Evolutionary conservation across 352 stramenopile species (phyloP).

Genomic region (Globisporangium recalcitrans): DNA sequence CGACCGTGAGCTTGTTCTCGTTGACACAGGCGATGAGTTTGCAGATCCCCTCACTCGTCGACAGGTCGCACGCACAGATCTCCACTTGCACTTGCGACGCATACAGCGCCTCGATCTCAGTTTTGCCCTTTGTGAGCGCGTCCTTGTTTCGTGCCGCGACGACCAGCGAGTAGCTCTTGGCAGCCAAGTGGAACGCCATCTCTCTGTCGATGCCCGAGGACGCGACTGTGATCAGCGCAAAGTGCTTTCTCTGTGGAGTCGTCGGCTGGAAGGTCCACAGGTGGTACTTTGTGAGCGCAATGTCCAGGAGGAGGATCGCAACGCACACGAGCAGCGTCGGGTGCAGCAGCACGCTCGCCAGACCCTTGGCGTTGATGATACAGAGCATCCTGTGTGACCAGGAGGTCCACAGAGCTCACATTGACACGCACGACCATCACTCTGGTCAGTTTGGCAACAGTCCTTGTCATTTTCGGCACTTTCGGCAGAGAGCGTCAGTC

Average conservation of each 20-base stretch:
- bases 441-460: not conserved
- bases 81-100: conserved; percentile 26
- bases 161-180: conserved; percentile 56
- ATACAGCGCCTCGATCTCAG: conserved; percentile 46
- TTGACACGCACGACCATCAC: conserved; percentile 2
- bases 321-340: conserved; percentile 25
- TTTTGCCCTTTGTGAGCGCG: conserved; percentile 43
- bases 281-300: conserved; percentile 48
- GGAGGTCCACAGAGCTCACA: not conserved
- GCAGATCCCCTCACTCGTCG: conserved; percentile 28
- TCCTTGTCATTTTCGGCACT: not conserved
- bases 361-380: not conserved
- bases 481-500: not conserved
- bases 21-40: conserved; percentile 29
- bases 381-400: not conserved
- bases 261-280: conserved; percentile 28
- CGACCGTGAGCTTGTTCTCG: conserved; percentile 45
- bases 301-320: conserved; percentile 28
- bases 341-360: not conserved
- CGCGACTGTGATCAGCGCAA: conserved; percentile 60
- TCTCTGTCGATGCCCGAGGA: conserved; percentile 66
- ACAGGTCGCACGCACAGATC: conserved; percentile 44
- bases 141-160: conserved; percentile 40
- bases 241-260: conserved; percentile 22
- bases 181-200: conserved; percentile 59